Percentiles rank a stretch among this genome's conserved stretches.
These are phyloP conservation scores for Acrodontium crateriforme DNA, from an alignment of 2,329 filamentous ascomycete genomes.

Conservation along the genomic window DNA sequence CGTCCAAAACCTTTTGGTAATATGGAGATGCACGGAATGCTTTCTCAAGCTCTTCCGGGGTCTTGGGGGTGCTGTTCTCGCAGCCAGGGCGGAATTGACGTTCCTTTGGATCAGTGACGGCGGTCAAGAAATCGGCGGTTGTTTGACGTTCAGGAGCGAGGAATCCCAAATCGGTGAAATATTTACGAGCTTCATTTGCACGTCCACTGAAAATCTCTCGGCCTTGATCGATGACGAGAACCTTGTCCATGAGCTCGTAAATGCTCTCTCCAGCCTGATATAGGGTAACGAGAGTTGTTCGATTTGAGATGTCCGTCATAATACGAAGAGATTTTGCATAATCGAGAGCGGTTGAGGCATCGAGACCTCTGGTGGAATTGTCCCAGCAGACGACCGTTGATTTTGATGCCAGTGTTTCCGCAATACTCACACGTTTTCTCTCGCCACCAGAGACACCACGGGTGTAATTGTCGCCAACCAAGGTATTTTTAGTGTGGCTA, in stretches of 20 bases:
- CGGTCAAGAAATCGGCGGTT: conserved; percentile 65
- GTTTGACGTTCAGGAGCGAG: conserved; percentile 48
- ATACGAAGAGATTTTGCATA: conserved; percentile 65
- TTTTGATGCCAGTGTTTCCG: conserved; percentile 62
- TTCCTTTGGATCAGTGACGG: conserved; percentile 59
- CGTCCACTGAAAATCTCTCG: conserved; percentile 55
- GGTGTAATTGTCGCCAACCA: conserved; percentile 59
- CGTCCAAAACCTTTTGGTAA: conserved; percentile 46
- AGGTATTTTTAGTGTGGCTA: conserved; percentile 57
- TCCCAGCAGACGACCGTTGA: conserved; percentile 66
- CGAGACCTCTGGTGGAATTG: conserved; percentile 66
- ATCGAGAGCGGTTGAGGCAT: conserved; percentile 65
- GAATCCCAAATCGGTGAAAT: conserved; percentile 54
- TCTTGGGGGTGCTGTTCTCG: conserved; percentile 54
- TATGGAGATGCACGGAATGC: conserved; percentile 51
- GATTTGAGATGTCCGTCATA: conserved; percentile 63
- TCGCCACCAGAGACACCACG: conserved; percentile 70
- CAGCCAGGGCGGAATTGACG: conserved; percentile 52
- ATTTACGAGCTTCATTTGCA: conserved; percentile 45
- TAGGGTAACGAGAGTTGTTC: conserved; percentile 56
- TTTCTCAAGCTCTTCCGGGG: conserved; percentile 51
- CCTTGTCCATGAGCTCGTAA: conserved; percentile 66
- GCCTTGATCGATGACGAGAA: conserved; percentile 61
- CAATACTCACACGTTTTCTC: conserved; percentile 65
- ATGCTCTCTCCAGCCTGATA: conserved; percentile 60